Evolutionary conservation across 2,329 filamentous ascomycete species (phyloP), one percentile per base, ranked within the genome.

Genomic region (Aureobasidium melanogenum): DNA sequence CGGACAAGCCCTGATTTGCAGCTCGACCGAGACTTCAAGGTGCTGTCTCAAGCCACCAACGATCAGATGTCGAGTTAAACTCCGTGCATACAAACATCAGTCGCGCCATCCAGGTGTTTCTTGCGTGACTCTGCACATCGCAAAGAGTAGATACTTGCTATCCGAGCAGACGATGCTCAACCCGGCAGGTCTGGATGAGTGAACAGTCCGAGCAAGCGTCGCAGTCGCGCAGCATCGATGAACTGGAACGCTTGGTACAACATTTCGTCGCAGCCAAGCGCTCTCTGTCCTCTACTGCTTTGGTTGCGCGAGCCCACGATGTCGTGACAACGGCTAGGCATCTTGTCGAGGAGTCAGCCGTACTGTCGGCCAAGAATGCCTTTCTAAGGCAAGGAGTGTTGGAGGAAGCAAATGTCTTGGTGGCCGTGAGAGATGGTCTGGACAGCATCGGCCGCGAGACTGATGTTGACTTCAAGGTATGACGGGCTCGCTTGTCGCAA

Each of bases 181-280:
- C 15, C 7, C 22, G 36, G 41, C 54, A 57, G 39, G 3, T 57
- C 54, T 57, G 43, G 4, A 59, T 59, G 56, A 59, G 56, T 59
- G 70, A 59, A 10, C 65, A 69, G 3, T 70, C 75, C 10, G 74
- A 75, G 63, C 72, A 74, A 30, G 66, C 68, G n/a, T 79, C 77
- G 8, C 75, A 75, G 28, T 71, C 71, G 9, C 74, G 73, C 63
- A 77, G 75, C 66, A 66, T 69, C 62, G 69, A 74, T 54, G 73
- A 73, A 52, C 83, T 96, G 69, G 90, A 96, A 67, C 85, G 84
- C 26, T 84, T 97, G 46, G 89, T 97, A 61, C 83, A 85, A 58
- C 86, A 96, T 75, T 87, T 97, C 38, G 84, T 97, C 43, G 87
- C 88, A 32, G 89, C 93, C 9, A 97, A 97, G 72, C 85, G 90